These are phyloP conservation scores for Naganishia randhawae DNA, from an alignment of 768 basidiomycete genomes.

Conservation along the genomic window DNA sequence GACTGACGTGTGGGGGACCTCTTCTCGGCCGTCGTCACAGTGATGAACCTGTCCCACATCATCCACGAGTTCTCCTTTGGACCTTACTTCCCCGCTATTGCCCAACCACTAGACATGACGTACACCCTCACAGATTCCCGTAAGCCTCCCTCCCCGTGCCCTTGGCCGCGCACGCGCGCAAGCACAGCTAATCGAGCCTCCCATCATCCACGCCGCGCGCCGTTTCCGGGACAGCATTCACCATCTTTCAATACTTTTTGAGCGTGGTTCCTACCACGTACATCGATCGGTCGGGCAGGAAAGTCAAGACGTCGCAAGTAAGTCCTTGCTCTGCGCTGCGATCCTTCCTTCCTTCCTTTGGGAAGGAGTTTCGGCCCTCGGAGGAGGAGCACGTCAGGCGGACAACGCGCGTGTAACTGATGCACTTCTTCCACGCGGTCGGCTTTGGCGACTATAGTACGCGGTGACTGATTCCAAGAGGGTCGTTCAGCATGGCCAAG, in stretches of 20 bases:
- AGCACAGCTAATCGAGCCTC: too few species aligned
- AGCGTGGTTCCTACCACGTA: conserved; percentile 95
- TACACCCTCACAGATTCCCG: conserved; percentile 69
- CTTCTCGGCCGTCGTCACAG: too few species aligned
- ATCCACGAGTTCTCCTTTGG: conserved; percentile 97
- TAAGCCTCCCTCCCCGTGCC: conserved; percentile 49
- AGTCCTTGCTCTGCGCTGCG: conserved; percentile 3
- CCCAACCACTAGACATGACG: conserved; percentile 87
- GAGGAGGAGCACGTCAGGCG: too few species aligned
- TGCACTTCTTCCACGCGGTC: background rate
- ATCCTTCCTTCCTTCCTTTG: too few species aligned
- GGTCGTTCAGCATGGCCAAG: conserved; percentile 66
- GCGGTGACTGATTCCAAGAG: conserved; percentile 90
- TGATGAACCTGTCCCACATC: conserved; percentile 94
- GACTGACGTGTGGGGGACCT: conserved; percentile 4
- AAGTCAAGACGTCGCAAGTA: conserved; percentile 51
- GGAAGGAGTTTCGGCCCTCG: background rate
- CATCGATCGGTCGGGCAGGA: conserved; percentile 55
- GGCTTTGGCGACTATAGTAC: conserved; percentile 59
- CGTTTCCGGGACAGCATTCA: conserved; percentile 60
- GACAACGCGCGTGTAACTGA: too few species aligned
- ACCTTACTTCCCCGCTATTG: conserved; percentile 89
- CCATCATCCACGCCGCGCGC: too few species aligned
- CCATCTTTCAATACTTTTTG: conserved; percentile 90
- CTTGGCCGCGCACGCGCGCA: background rate